Evolutionary conservation across 2,329 filamentous ascomycete species (phyloP).

Genomic region (Pestalotiopsis sp.): DNA sequence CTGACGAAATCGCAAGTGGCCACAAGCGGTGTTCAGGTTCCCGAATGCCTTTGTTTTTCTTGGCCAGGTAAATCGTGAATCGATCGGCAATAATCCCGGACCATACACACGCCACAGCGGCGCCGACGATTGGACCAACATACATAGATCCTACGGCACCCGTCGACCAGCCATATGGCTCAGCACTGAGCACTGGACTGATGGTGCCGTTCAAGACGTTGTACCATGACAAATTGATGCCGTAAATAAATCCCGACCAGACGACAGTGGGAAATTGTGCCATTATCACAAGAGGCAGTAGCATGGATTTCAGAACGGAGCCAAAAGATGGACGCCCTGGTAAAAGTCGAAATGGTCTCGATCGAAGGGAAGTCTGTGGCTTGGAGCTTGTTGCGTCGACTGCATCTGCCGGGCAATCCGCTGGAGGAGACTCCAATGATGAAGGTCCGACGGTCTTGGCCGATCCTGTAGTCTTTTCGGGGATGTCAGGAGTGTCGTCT

Average conservation of each 20-base stretch:
- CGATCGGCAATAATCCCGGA: constrained; percentile 30
- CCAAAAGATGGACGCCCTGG: not conserved
- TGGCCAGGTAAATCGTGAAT: constrained; percentile 37
- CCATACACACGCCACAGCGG: constrained; percentile 27
- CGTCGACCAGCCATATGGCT: constrained; percentile 37
- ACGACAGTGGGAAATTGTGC: constrained; percentile 34
- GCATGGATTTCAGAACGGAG: constrained; percentile 23
- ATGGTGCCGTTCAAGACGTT: constrained; percentile 37
- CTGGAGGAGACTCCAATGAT: not conserved
- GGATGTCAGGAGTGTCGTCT: not conserved
- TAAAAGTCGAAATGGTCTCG: not conserved
- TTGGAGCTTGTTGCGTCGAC: not conserved
- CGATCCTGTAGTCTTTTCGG: not conserved
- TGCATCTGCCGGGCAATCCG: not conserved
- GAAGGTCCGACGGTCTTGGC: not conserved
- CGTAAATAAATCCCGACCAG: constrained; percentile 37
- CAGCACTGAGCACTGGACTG: constrained; percentile 30
- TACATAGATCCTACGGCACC: constrained; percentile 36
- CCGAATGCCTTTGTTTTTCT: constrained; percentile 41
- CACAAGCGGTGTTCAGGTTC: constrained; percentile 33
- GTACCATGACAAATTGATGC: constrained; percentile 36
- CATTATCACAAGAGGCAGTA: constrained; percentile 29
- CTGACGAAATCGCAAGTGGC: constrained; percentile 28
- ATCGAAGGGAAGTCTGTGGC: not conserved
- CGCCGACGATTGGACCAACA: constrained; percentile 30